phyloP scores from a whole-genome alignment of 2,329 filamentous ascomycete species.

The Apiospora marii region DNA sequence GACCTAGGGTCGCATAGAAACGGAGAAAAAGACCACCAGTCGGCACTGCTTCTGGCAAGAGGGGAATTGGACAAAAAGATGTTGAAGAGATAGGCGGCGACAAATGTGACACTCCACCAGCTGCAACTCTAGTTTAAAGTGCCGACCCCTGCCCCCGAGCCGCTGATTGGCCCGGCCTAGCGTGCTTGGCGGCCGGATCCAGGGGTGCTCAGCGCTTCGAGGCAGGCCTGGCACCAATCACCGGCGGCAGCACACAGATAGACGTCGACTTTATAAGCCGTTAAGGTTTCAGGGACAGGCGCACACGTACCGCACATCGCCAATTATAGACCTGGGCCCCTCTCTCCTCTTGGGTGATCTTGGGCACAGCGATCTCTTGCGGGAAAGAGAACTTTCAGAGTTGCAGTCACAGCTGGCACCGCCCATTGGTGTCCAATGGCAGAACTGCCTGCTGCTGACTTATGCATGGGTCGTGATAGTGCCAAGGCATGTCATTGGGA shows the following conservation, averaged over 20 bases:
- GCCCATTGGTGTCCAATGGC: neutral
- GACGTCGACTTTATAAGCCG: constrained; percentile 4
- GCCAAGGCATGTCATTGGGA: constrained; percentile 16
- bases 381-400: neutral
- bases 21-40: neutral
- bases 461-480: constrained; percentile 19
- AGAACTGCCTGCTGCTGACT: neutral
- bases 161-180: constrained; percentile 4
- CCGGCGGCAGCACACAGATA: neutral
- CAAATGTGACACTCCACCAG: constrained; percentile 15
- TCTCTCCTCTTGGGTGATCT: neutral
- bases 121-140: constrained; percentile 14
- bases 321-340: constrained; percentile 7
- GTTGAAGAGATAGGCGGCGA: constrained; percentile 6
- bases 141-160: neutral
- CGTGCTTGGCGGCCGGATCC: neutral
- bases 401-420: neutral
- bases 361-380: neutral
- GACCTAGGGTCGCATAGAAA: neutral
- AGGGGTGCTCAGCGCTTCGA: constrained; percentile 19
- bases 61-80: neutral
- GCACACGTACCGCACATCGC: neutral
- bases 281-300: constrained; percentile 6
- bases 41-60: neutral
- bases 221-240: neutral